Percentiles rank a stretch among this genome's conserved stretches.
Evolutionary conservation across 306 rosid species (phyloP).

Genomic region (Vigna hirtella): DNA sequence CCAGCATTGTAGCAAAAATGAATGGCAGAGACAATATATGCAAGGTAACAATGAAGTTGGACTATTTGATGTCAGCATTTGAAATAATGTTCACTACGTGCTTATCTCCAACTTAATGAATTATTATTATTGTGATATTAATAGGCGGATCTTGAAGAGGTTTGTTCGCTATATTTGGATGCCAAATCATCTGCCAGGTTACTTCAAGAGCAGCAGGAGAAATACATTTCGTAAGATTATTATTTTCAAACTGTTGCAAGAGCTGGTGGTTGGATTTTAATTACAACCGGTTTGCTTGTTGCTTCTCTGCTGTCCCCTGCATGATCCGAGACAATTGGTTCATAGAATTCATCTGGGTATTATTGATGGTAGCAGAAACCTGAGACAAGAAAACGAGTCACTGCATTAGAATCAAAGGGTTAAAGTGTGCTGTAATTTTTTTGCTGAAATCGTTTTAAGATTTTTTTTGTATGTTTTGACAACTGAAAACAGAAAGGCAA

Average conservation of each 20-base stretch:
- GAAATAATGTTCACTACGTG: not conserved
- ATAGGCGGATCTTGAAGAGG: slow-evolving; percentile 88
- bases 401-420: not conserved
- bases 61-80: slow-evolving; percentile 29
- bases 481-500: slow-evolving; percentile 2
- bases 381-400: slow-evolving; percentile 1
- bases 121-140: slow-evolving; percentile 32
- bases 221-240: slow-evolving; percentile 64
- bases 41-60: slow-evolving; percentile 65
- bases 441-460: slow-evolving; percentile 20
- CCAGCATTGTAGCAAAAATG: slow-evolving; percentile 91
- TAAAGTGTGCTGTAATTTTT: slow-evolving; percentile 19
- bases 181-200: slow-evolving; percentile 86
- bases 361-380: slow-evolving; percentile 34
- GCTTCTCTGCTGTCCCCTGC: slow-evolving; percentile 31
- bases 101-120: not conserved
- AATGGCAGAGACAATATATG: slow-evolving; percentile 86
- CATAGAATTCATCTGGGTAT: slow-evolving; percentile 2
- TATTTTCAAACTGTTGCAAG: slow-evolving; percentile 16
- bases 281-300: not conserved
- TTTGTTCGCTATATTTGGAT: slow-evolving; percentile 76
- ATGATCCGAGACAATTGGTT: not conserved
- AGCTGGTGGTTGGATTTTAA: slow-evolving; percentile 24
- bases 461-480: slow-evolving; percentile 1
- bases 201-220: slow-evolving; percentile 94